Conservation (phyloP, 129 eudicot genomes). For the Centella asiatica region DNA sequence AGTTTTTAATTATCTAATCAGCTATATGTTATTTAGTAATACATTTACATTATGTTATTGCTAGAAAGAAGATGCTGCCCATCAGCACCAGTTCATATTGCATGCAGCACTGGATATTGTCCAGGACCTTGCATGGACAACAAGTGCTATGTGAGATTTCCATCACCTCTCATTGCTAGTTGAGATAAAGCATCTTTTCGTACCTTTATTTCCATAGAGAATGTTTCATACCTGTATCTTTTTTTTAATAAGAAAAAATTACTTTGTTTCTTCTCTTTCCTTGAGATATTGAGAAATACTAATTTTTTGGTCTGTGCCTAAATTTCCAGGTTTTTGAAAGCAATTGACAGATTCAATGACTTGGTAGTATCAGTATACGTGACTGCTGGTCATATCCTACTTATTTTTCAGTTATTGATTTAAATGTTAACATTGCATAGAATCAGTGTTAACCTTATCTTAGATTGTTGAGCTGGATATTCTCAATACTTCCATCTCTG, state of each 20-base stretch:
- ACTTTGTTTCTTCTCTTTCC: background rate
- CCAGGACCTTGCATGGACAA: constrained; percentile 94
- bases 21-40: background rate
- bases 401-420: background rate
- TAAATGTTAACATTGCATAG: background rate
- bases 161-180: background rate
- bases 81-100: constrained; percentile 87
- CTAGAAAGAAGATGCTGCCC: constrained; percentile 91
- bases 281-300: no score
- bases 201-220: background rate
- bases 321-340: constrained; percentile 79
- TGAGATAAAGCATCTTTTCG: background rate
- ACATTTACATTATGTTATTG: background rate
- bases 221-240: background rate
- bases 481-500: no score
- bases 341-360: constrained; percentile 91
- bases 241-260: no score
- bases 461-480: background rate
- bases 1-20: background rate
- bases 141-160: constrained; percentile 85
- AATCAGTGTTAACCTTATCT: background rate
- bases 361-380: constrained; percentile 93
- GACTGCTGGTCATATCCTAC: constrained; percentile 99
- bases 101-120: constrained; percentile 95
- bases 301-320: constrained; percentile 1